Evolutionary conservation across 352 stramenopile genomes (phyloP).

Genomic region (Plasmopara viticola): DNA sequence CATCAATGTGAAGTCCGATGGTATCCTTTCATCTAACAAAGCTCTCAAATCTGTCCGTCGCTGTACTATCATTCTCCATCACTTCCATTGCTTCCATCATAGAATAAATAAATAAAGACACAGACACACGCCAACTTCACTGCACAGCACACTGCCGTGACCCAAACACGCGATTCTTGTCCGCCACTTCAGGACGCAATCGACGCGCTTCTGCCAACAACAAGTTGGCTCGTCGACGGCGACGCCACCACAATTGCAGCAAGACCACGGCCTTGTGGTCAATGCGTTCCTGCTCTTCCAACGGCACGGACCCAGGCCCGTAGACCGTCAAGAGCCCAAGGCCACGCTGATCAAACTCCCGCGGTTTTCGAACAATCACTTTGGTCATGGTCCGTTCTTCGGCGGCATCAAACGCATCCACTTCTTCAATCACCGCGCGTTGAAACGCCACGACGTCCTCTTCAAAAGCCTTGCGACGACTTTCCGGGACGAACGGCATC

Average conservation of each 20-base stretch:
- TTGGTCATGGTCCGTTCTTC: conserved; percentile 87
- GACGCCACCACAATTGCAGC: conserved; percentile 81
- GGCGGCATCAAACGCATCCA: conserved; percentile 79
- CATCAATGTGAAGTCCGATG: no score
- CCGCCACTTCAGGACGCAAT: conserved; percentile 42
- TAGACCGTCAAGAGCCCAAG: conserved; percentile 80
- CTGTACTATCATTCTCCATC: no score
- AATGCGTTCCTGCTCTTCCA: conserved; percentile 85
- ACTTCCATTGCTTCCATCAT: no score
- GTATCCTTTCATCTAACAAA: no score
- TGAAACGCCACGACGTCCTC: conserved; percentile 84
- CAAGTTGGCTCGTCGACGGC: conserved; percentile 51
- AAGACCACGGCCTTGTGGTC: conserved; percentile 74
- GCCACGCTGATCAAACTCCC: conserved; percentile 66
- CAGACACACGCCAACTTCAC: conserved; percentile 8
- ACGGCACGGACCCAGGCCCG: conserved; percentile 75
- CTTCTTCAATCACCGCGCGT: conserved; percentile 81
- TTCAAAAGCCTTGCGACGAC: conserved; percentile 68
- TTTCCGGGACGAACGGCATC: conserved; percentile 62
- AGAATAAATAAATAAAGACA: no score
- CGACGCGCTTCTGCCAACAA: conserved; percentile 57
- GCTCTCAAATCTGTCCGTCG: no score
- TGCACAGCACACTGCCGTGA: conserved; percentile 27
- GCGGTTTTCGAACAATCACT: conserved; percentile 76
- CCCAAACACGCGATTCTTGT: conserved; percentile 16